phyloP scores from a whole-genome alignment of 2,329 filamentous ascomycete species.

The Alternaria novae-zelandiae region DNA sequence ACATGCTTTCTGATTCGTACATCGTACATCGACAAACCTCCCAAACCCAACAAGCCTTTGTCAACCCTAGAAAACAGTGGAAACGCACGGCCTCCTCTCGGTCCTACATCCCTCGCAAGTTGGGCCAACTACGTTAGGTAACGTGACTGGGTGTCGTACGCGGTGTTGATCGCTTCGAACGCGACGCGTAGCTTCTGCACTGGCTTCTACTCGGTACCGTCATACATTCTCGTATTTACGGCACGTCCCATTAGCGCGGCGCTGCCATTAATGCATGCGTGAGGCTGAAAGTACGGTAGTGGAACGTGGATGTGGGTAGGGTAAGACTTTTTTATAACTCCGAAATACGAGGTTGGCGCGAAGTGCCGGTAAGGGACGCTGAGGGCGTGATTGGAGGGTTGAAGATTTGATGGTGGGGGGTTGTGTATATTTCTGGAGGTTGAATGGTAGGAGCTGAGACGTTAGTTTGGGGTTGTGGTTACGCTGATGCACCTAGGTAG shows the following conservation, averaged over 20 bases:
- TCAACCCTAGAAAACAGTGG: not conserved
- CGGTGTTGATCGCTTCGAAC: not conserved
- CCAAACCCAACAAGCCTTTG: not conserved
- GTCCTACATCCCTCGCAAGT: not conserved
- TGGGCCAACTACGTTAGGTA: not conserved
- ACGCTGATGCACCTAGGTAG: not conserved
- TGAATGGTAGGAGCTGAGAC: no score
- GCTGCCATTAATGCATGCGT: not conserved
- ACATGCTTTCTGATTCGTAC: not conserved
- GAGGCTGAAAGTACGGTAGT: not conserved
- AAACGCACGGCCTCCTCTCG: not conserved
- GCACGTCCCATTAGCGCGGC: conserved; percentile 1
- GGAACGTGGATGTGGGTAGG: not conserved
- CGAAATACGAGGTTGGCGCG: not conserved
- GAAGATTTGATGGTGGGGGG: no score
- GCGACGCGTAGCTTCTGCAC: not conserved
- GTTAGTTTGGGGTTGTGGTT: not conserved
- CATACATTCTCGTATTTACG: not conserved
- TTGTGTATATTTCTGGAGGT: no score
- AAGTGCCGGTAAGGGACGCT: no score
- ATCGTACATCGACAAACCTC: not conserved
- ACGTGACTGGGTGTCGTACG: not conserved
- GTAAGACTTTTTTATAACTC: not conserved
- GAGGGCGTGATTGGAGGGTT: not conserved
- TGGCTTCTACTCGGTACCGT: not conserved